A percentile compares a stretch with the other conserved stretches of the same genome.
phyloP scores from a whole-genome alignment of 345 rosid genomes.

The Barbarea vulgaris region DNA sequence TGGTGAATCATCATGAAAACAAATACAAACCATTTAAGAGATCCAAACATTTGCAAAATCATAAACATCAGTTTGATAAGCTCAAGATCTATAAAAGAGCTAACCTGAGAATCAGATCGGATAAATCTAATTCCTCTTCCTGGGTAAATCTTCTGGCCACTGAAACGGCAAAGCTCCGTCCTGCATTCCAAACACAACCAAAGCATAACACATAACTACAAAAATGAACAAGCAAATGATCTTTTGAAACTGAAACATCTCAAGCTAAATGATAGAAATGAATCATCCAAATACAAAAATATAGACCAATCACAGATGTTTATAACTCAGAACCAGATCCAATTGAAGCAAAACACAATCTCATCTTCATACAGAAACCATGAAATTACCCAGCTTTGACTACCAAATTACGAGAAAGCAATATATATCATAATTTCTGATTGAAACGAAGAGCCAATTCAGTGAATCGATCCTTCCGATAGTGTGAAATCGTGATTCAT shows the following conservation, averaged over 20 bases:
- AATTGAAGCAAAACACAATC: not conserved
- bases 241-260: not conserved
- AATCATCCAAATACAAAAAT: not conserved
- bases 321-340: constrained; percentile 10
- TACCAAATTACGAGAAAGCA: not conserved
- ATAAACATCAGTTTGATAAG: not conserved
- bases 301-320: not conserved
- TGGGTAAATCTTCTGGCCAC: constrained; percentile 47
- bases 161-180: constrained; percentile 49
- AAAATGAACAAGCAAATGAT: not conserved
- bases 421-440: not conserved
- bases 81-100: not conserved
- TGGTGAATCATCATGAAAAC: constrained; percentile 19
- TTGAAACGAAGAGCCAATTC: not conserved
- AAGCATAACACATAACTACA: not conserved
- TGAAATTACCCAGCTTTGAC: not conserved
- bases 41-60: not conserved
- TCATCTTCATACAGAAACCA: not conserved
- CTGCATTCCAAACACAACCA: not conserved
- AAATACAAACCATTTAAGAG: not conserved
- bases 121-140: constrained; percentile 45
- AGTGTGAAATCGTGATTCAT: constrained; percentile 1
- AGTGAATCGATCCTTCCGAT: not conserved
- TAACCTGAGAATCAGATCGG: constrained; percentile 48
- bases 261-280: not conserved